Conservation (phyloP, 2,329 filamentous ascomycete genomes). For the Ophiostoma angusticollis region DNA sequence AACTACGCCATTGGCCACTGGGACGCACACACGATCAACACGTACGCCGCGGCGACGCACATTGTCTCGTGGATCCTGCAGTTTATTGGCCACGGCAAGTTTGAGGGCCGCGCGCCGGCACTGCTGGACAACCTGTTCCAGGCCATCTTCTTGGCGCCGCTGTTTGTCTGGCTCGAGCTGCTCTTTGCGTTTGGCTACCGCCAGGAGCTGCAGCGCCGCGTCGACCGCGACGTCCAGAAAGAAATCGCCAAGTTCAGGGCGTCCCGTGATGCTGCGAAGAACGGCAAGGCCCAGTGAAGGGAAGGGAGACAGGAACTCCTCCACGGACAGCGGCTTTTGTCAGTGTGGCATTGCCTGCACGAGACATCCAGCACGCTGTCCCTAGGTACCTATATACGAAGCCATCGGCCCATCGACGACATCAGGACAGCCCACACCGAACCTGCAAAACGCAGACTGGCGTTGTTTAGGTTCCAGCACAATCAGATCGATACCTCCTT, state of each 20-base stretch:
- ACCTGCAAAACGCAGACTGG: too few species aligned
- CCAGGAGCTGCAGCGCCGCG: slow-evolving; percentile 68
- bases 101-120: slow-evolving; percentile 78
- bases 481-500: too few species aligned
- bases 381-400: too few species aligned
- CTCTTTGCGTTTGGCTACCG: slow-evolving; percentile 86
- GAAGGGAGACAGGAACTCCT: neutral
- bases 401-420: too few species aligned
- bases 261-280: slow-evolving; percentile 35
- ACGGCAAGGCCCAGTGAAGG: slow-evolving; percentile 38
- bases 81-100: slow-evolving; percentile 82
- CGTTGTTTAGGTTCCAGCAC: too few species aligned
- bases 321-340: too few species aligned
- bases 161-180: slow-evolving; percentile 95
- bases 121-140: slow-evolving; percentile 85
- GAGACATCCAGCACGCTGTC: too few species aligned
- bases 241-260: slow-evolving; percentile 66
- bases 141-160: slow-evolving; percentile 80
- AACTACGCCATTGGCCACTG: slow-evolving; percentile 59
- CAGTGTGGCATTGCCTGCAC: too few species aligned
- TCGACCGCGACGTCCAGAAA: slow-evolving; percentile 61
- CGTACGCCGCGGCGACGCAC: slow-evolving; percentile 47
- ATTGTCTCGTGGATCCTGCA: slow-evolving; percentile 73
- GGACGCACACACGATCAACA: slow-evolving; percentile 37
- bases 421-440: too few species aligned